phyloP scores from a whole-genome alignment of 768 basidiomycete species.

The Pleurotus sapidus region DNA sequence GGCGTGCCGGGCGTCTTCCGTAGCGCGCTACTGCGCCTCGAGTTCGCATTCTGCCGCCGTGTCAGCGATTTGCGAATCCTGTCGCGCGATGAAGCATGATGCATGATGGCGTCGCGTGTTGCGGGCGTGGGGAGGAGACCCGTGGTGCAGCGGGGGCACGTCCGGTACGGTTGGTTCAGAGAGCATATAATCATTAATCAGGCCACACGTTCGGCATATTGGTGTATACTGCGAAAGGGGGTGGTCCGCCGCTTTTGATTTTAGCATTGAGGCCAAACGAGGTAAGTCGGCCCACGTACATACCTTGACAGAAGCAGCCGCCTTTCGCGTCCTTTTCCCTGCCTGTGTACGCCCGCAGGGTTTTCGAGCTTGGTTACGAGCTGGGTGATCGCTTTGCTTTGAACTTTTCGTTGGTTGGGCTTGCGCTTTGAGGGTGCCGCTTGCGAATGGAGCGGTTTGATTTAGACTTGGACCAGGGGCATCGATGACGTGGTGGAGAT shows the following conservation, averaged over 20 bases:
- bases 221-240: conserved; percentile 53
- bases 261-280: too few species aligned
- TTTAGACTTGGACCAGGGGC: conserved; percentile 42
- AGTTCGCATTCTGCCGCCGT: conserved; percentile 46
- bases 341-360: conserved; percentile 28
- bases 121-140: conserved; percentile 30
- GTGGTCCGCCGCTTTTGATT: conserved; percentile 60
- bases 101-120: conserved; percentile 34
- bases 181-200: conserved; percentile 52
- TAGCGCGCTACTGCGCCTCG: conserved; percentile 39
- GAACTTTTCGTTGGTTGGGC: conserved; percentile 42
- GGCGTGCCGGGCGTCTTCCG: conserved; percentile 45
- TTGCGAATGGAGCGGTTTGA: conserved; percentile 31
- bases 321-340: conserved; percentile 51
- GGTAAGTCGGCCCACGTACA: too few species aligned
- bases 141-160: conserved; percentile 52
- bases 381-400: conserved; percentile 36
- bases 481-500: too few species aligned
- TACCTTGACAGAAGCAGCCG: conserved; percentile 75
- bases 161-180: conserved; percentile 49
- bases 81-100: too few species aligned
- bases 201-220: conserved; percentile 55
- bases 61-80: conserved; percentile 42
- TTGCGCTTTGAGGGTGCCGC: conserved; percentile 23
- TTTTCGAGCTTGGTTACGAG: conserved; percentile 47